Percentiles rank a stretch among this genome's conserved stretches.
These are phyloP conservation scores for Arabis alpina DNA, from an alignment of 345 rosid genomes.

Conservation along the genomic window DNA sequence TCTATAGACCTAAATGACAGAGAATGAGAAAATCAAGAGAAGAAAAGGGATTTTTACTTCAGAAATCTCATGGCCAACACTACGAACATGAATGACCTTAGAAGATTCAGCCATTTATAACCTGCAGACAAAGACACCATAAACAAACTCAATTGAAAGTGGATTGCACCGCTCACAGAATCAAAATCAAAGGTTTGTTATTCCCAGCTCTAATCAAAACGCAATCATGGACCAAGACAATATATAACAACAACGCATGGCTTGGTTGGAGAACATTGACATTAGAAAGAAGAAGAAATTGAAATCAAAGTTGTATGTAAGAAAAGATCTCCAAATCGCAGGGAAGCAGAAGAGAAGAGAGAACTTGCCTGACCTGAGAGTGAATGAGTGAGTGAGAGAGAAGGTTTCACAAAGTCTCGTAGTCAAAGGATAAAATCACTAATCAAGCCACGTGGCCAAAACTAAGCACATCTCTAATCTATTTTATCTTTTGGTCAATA, in stretches of 20 bases:
- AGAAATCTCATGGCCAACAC: conserved; percentile 94
- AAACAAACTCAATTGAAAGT: background rate
- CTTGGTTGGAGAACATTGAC: background rate
- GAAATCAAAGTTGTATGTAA: conserved; percentile 1
- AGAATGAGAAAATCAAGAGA: too few species aligned
- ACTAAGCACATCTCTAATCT: too few species aligned
- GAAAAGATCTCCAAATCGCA: conserved; percentile 8
- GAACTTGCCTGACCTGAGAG: conserved; percentile 37
- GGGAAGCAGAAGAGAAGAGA: conserved; percentile 13
- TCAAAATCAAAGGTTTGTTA: background rate
- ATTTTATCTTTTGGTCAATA: too few species aligned
- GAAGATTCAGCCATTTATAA: conserved; percentile 83
- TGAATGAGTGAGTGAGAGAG: conserved; percentile 21
- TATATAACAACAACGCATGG: background rate
- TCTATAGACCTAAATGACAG: too few species aligned
- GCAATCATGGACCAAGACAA: background rate
- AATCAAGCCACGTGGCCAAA: too few species aligned
- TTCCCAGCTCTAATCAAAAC: background rate
- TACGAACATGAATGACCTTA: conserved; percentile 96
- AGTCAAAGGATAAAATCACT: conserved; percentile 1
- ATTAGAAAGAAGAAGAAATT: conserved; percentile 26
- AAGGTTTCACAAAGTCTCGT: conserved; percentile 16
- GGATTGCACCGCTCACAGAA: background rate
- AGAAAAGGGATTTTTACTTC: conserved; percentile 54
- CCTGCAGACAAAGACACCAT: conserved; percentile 29